phyloP scores from a whole-genome alignment of 257 asterid genomes.

The Primulina huaijiensis region DNA sequence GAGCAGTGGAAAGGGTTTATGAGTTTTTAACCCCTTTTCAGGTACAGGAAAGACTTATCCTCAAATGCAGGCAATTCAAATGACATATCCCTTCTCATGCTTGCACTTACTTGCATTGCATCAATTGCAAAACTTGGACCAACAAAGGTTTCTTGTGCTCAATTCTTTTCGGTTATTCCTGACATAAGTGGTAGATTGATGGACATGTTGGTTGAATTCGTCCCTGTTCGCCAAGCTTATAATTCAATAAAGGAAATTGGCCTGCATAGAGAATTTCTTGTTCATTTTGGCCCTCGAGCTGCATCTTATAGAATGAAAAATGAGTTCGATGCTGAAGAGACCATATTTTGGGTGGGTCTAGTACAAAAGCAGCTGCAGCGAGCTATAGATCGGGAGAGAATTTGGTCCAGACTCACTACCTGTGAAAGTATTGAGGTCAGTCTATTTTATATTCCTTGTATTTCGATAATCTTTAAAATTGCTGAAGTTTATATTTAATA shows the following conservation, averaged over 20 bases:
- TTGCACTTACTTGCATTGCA: conserved; percentile 84
- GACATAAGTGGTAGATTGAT: conserved; percentile 82
- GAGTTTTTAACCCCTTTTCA: conserved; percentile 31
- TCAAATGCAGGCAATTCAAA: conserved; percentile 50
- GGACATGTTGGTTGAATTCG: conserved; percentile 83
- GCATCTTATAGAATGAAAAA: conserved; percentile 56
- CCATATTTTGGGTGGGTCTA: conserved; percentile 82
- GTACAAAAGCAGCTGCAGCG: conserved; percentile 77
- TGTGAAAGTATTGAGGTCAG: conserved; percentile 94
- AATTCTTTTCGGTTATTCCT: conserved; percentile 66
- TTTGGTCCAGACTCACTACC: conserved; percentile 96
- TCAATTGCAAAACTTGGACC: conserved; percentile 91
- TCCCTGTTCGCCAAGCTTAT: conserved; percentile 72
- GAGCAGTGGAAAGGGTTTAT: conserved; percentile 20
- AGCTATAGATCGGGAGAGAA: conserved; percentile 94
- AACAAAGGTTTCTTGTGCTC: conserved; percentile 80
- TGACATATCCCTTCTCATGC: conserved; percentile 80
- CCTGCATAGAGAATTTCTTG: conserved; percentile 78
- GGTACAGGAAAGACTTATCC: conserved; percentile 52
- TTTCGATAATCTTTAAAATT: conserved; percentile 23
- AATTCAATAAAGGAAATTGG: conserved; percentile 71
- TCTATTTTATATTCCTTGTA: conserved; percentile 15
- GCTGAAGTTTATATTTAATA: conserved; percentile 11
- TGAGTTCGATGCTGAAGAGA: conserved; percentile 74
- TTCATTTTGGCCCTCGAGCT: conserved; percentile 95